Evolutionary conservation across 176 grass and related monocot genomes (phyloP), one percentile per base, ranked within the genome.

Genomic region (Zizania latifolia): DNA sequence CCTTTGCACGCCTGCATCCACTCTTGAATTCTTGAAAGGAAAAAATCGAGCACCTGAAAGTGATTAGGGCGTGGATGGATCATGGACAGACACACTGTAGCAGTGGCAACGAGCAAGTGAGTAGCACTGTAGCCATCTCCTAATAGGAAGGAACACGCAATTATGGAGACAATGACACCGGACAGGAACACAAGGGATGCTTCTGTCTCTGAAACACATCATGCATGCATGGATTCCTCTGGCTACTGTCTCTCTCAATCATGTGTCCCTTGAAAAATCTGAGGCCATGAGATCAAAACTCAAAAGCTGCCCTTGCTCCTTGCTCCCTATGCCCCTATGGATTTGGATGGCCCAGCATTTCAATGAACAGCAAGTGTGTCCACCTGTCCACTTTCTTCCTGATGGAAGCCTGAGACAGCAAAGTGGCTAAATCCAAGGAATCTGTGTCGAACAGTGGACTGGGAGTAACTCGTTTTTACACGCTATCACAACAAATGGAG

Each of bases 111-210:
- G 26, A n/a, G 13, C 37, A n/a, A 24, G 4, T 15, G 22, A 72
- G 32, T 8, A 10, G 17, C 15, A 40, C 15, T 32, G 33, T 39
- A 14, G 12, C 35, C 55, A 24, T 56, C 19, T 55, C 46, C 40
- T 8, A 46, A 41, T 27, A 50, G 3, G 5, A 0, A 54, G 6
- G 71, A 75, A 45, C 4, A 68, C 11, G 28, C 16, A 69, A 45
- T 48, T 61, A 43, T 46, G 55, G 29, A 60, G 63, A 78, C 21
- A 19, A 32, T 62, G 65, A 38, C 65, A 61, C 10, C 22, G 34
- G 63, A 51, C 72, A 62, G 9, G 31, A 53, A 67, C 81, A 84
- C 65, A 70, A 70, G 72, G 41, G 81, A 30, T 84, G 72, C 55
- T 62, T 70, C 63, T 70, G 40, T 5, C 40, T 24, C 55, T 9